phyloP scores from a whole-genome alignment of 768 basidiomycete genomes.

The Mycena vulgaris region DNA sequence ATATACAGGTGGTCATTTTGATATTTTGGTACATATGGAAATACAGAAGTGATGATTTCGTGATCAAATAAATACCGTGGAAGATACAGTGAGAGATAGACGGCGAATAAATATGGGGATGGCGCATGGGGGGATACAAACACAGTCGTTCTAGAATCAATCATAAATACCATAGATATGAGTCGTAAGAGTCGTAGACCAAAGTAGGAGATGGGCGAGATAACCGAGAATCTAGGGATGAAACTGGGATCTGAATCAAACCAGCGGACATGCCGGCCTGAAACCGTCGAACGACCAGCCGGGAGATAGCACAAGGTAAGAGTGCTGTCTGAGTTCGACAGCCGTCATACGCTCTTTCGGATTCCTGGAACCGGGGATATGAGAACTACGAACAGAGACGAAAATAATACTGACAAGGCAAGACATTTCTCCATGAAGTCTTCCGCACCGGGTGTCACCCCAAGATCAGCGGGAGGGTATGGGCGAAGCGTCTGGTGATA shows the following conservation, averaged over 20 bases:
- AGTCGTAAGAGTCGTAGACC: not conserved
- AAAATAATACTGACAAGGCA: slow-evolving; percentile 34
- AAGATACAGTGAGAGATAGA: not conserved
- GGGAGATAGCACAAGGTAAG: slow-evolving; percentile 6
- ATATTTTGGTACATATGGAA: not conserved
- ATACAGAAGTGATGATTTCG: slow-evolving; percentile 16
- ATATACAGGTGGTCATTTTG: slow-evolving; percentile 4
- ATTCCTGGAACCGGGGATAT: slow-evolving; percentile 22
- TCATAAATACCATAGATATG: slow-evolving; percentile 27
- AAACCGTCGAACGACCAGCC: slow-evolving; percentile 11
- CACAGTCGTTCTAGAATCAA: not conserved
- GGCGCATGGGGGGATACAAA: not conserved
- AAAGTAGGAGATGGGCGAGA: not conserved
- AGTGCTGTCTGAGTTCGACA: slow-evolving; percentile 22
- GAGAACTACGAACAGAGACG: not conserved
- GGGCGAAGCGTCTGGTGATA: slow-evolving; percentile 34
- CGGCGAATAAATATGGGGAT: slow-evolving; percentile 13
- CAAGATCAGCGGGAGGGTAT: slow-evolving; percentile 17
- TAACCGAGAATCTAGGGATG: slow-evolving; percentile 10
- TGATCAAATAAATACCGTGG: slow-evolving; percentile 1
- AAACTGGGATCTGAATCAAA: slow-evolving; percentile 9
- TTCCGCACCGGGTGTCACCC: slow-evolving; percentile 5
- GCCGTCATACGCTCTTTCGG: slow-evolving; percentile 31
- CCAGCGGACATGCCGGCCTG: not conserved
- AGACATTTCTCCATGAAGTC: slow-evolving; percentile 36